A percentile compares a stretch with the other conserved stretches of the same genome.
These are phyloP conservation scores for Fusarium fujikuroi DNA, from an alignment of 2,329 filamentous ascomycete genomes.

Conservation along the genomic window DNA sequence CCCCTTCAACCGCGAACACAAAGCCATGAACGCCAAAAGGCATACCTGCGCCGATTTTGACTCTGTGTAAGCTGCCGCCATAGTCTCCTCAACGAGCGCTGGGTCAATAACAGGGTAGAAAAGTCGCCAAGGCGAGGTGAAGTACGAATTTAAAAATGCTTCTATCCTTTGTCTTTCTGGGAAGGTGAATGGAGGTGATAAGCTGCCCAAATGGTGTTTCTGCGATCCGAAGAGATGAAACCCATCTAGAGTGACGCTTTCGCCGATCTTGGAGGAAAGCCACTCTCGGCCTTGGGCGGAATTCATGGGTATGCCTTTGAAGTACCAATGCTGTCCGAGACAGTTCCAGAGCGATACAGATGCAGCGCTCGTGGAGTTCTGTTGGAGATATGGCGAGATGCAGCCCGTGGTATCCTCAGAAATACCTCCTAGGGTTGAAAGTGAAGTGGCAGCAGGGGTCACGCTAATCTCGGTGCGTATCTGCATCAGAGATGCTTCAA, in stretches of 20 bases:
- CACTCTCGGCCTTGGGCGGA: neutral
- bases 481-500: neutral
- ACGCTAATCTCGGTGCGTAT: neutral
- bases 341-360: neutral
- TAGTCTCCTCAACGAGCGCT: neutral
- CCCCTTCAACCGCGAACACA: neutral
- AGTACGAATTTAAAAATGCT: fast-evolving
- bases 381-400: neutral
- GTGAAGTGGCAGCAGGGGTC: neutral
- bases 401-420: neutral
- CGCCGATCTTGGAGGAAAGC: neutral
- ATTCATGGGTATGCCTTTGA: neutral
- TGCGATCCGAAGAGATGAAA: neutral
- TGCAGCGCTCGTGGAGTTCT: fast-evolving
- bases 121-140: neutral
- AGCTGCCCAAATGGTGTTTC: neutral
- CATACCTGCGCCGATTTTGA: fast-evolving
- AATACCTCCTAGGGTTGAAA: neutral
- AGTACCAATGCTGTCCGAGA: neutral
- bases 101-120: neutral
- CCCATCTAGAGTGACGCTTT: fast-evolving
- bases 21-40: neutral
- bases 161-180: neutral
- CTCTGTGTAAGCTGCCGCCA: neutral
- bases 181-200: neutral